These are phyloP conservation scores for Paracoccidioides lutzii DNA, from an alignment of 2,329 filamentous ascomycete genomes.

Conservation along the genomic window DNA sequence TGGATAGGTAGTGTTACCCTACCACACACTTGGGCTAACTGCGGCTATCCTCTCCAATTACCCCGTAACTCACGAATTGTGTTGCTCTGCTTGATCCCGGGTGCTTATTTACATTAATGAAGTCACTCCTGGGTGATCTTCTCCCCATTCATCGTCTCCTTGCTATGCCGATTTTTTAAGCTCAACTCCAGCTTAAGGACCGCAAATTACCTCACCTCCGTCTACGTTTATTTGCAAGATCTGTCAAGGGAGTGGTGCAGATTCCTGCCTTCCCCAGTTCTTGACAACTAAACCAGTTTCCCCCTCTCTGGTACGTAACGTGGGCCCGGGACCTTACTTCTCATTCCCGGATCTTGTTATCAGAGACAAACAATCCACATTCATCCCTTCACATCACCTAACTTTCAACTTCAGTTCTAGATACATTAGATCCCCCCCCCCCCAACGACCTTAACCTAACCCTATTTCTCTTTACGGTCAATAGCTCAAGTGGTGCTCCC, in stretches of 20 bases:
- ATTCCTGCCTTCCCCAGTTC: background rate
- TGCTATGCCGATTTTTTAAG: background rate
- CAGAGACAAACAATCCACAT: background rate
- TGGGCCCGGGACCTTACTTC: background rate
- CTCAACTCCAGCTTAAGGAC: background rate
- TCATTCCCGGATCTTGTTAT: background rate
- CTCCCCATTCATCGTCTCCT: background rate
- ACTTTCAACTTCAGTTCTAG: background rate
- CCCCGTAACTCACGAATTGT: background rate
- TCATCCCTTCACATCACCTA: background rate
- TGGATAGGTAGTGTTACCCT: background rate
- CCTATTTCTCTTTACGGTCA: background rate
- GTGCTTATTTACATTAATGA: background rate
- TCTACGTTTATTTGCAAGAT: background rate
- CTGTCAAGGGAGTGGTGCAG: conserved; percentile 1
- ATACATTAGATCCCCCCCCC: no score
- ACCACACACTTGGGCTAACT: background rate
- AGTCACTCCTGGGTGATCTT: background rate
- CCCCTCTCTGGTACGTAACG: background rate
- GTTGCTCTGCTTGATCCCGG: background rate
- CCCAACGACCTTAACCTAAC: no score
- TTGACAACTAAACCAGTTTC: background rate
- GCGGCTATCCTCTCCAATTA: background rate
- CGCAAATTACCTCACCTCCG: background rate
- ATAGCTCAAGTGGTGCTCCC: no score